Conservation (phyloP, 345 rosid genomes). For the Sonneratia alba region DNA sequence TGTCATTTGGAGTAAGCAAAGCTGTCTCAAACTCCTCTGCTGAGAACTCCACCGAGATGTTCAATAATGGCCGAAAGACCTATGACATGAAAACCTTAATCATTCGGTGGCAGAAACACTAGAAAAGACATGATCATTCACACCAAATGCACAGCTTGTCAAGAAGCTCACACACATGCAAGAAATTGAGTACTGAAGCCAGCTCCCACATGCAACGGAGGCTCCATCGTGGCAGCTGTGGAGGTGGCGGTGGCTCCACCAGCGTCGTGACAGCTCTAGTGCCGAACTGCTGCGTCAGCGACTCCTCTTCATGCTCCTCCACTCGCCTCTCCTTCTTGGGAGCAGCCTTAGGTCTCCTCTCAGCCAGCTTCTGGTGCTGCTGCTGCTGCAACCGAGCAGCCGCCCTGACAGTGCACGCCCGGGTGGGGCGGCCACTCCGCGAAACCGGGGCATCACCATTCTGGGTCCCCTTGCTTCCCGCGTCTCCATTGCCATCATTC, state of each 20-base stretch:
- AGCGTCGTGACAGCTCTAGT: constrained; percentile 68
- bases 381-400: constrained; percentile 34
- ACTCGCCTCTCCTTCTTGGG: constrained; percentile 42
- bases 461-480: not conserved
- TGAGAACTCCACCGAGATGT: constrained; percentile 74
- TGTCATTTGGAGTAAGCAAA: constrained; percentile 71
- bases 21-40: constrained; percentile 98
- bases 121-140: not conserved
- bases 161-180: constrained; percentile 51
- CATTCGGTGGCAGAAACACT: constrained; percentile 4
- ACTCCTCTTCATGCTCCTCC: constrained; percentile 14
- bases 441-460: constrained; percentile 19
- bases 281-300: constrained; percentile 29
- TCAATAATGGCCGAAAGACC: constrained; percentile 87
- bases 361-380: constrained; percentile 17
- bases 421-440: constrained; percentile 80
- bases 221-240: constrained; percentile 88
- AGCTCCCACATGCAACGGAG: constrained; percentile 99
- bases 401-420: constrained; percentile 87
- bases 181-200: constrained; percentile 89
- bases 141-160: constrained; percentile 2
- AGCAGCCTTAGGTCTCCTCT: constrained; percentile 48
- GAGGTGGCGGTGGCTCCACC: constrained; percentile 68
- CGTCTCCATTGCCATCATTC: constrained; percentile 7
- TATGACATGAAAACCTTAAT: constrained; percentile 18